Evolutionary conservation across 345 rosid species (phyloP), one percentile per base, ranked within the genome.

Genomic region (Arabis alpina): DNA sequence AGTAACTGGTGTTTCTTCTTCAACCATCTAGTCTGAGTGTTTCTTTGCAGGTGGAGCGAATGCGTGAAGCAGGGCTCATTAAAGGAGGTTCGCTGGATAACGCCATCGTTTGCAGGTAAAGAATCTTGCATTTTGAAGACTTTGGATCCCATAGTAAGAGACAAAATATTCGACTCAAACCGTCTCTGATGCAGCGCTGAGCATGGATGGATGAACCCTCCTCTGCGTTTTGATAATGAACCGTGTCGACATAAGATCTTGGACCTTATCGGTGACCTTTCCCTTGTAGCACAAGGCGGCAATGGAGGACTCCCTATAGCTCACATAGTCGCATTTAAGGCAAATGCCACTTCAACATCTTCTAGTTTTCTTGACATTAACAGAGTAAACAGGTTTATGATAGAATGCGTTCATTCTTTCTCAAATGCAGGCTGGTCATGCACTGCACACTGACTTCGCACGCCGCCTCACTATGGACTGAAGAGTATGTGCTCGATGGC

Each of bases 191-290:
- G 81, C 79, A 88, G 97, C 70, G 78, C 72, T 4, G 77, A 80
- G 74, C 66, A 82, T 80, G 98, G 98, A 71, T 91, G 98, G 98
- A 72, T 93, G 83, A 93, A 93, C 65, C 91, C 85, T 4, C 92
- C 97, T 1, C 78, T 89, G 32, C 92, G 65, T 52, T 93, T 85
- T 72, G 76, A 73, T 8, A 77, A 87, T 23, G 97, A 91, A 80
- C 88, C 97, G 41, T 87, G 91, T 80, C 88, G 97, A 28, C 98
- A 93, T 72, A 93, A 93, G 84, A 81, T 82, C 68, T 78, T 93
- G 66, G 98, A 93, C 80, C 83, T 93, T 72, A 68, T 91, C 10
- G 97, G 98, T 11, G 98, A 93, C 69, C 81, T 93, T 61, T 86
- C 98, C 62, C 85, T 93, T 34, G 73, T 80, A 72, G 92, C 92